These are phyloP conservation scores for Eremomyces bilateralis DNA, from an alignment of 495 filamentous ascomycete genomes.

Conservation along the genomic window DNA sequence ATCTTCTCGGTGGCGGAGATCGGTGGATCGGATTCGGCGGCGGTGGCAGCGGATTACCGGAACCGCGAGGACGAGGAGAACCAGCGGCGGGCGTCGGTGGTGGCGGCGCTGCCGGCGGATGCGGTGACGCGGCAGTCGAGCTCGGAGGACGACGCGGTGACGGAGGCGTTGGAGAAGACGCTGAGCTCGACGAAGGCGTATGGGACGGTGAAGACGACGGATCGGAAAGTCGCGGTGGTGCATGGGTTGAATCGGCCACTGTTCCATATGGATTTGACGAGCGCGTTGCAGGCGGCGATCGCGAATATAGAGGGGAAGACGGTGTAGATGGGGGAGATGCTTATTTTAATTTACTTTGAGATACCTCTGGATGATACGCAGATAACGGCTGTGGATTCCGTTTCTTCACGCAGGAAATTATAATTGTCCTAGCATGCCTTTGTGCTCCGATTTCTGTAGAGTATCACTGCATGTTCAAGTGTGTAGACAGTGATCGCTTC, in stretches of 20 bases:
- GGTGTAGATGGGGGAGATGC: neutral
- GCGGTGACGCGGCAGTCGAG: conserved; percentile 11
- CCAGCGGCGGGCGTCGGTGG: conserved; percentile 10
- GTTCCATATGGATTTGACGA: conserved; percentile 89
- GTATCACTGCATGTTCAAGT: too few species aligned
- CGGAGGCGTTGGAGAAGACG: conserved; percentile 22
- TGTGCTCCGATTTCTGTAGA: too few species aligned
- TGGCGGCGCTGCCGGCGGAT: conserved; percentile 6
- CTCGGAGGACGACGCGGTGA: conserved; percentile 9
- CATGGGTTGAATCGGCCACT: conserved; percentile 73
- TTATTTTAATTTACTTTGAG: too few species aligned
- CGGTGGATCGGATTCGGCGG: conserved; percentile 46
- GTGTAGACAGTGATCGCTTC: too few species aligned
- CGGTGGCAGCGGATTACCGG: conserved; percentile 32
- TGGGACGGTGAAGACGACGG: conserved; percentile 6
- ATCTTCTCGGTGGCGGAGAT: conserved; percentile 90
- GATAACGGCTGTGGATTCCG: too few species aligned
- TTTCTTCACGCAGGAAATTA: too few species aligned
- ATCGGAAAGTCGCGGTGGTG: conserved; percentile 37
- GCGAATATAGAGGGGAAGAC: conserved; percentile 41
- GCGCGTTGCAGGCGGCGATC: conserved; percentile 74
- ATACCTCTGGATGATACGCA: too few species aligned
- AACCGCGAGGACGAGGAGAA: conserved; percentile 36
- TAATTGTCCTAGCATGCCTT: too few species aligned
- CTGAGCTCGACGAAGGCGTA: conserved; percentile 25